Conservation (phyloP, 805 yeast genomes). For the Starmera amethionina region DNA sequence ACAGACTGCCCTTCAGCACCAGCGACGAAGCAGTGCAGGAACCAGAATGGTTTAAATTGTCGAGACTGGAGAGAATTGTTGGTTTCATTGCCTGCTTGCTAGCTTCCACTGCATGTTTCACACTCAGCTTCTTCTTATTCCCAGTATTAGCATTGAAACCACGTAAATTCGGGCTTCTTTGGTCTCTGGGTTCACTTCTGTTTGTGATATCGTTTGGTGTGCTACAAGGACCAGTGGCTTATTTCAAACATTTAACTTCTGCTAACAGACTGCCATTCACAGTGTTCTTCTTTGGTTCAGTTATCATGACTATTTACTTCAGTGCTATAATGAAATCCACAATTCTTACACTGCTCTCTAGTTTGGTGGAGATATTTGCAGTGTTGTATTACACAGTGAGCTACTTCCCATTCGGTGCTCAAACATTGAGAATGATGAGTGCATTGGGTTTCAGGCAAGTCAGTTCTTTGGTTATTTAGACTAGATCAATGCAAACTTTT, state of each 20-base stretch:
- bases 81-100: conserved; percentile 70
- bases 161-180: conserved; percentile 71
- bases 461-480: not conserved
- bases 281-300: conserved; percentile 62
- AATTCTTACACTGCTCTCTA: conserved; percentile 59
- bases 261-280: conserved; percentile 69
- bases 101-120: conserved; percentile 75
- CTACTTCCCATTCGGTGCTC: conserved; percentile 88
- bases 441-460: conserved; percentile 39
- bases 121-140: conserved; percentile 65
- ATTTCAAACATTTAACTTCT: conserved; percentile 57
- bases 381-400: conserved; percentile 79
- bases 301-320: conserved; percentile 64
- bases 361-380: conserved; percentile 69
- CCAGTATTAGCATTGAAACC: conserved; percentile 83
- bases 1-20: conserved; percentile 54
- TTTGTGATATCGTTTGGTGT: conserved; percentile 82
- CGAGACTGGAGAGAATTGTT: conserved; percentile 71
- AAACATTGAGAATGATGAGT: conserved; percentile 44
- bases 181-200: conserved; percentile 81
- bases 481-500: too few relatives aligned
- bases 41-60: conserved; percentile 67
- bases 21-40: conserved; percentile 42
- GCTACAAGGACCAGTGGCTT: conserved; percentile 76
- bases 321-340: conserved; percentile 57